A percentile compares a stretch with the other conserved stretches of the same genome.
These are phyloP conservation scores for Phaffia australis DNA, from an alignment of 768 basidiomycete genomes.

Conservation along the genomic window DNA sequence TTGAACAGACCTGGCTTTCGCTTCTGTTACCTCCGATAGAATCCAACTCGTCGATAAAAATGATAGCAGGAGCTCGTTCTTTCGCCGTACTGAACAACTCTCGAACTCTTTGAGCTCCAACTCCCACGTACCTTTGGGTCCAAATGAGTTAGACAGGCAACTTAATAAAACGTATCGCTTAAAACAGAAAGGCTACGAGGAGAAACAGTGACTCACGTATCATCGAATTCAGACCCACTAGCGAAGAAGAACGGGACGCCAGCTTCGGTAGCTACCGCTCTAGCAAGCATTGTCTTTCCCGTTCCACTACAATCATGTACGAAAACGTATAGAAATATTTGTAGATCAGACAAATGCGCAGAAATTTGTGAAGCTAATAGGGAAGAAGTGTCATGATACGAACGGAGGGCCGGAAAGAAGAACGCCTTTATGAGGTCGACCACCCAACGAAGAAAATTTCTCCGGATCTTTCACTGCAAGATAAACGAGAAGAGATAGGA, in stretches of 20 bases:
- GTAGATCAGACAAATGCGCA: background rate
- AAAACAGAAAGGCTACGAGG: background rate
- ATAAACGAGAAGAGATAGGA: background rate
- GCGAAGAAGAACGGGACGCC: slow-evolving; percentile 97
- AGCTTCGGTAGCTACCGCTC: slow-evolving; percentile 95
- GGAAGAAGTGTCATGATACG: background rate
- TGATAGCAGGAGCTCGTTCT: slow-evolving; percentile 90
- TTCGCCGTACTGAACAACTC: slow-evolving; percentile 89
- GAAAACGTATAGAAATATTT: slow-evolving; percentile 31
- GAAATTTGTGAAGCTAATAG: too few relatives aligned
- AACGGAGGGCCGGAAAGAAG: slow-evolving; percentile 45
- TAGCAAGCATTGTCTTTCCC: slow-evolving; percentile 95
- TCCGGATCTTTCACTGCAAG: slow-evolving; percentile 69
- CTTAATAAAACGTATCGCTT: background rate
- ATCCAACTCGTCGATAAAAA: slow-evolving; percentile 95
- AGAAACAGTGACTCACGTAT: slow-evolving; percentile 49
- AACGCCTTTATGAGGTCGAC: slow-evolving; percentile 87
- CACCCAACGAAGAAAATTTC: slow-evolving; percentile 78
- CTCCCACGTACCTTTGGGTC: slow-evolving; percentile 48
- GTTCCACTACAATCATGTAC: slow-evolving; percentile 80
- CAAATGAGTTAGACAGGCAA: too few relatives aligned
- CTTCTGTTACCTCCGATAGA: slow-evolving; percentile 63
- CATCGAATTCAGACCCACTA: slow-evolving; percentile 95
- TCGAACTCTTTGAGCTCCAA: slow-evolving; percentile 83
- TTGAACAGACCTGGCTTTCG: background rate